Percentiles rank a stretch among this genome's conserved stretches.
These are phyloP conservation scores for Epicoccum nigrum DNA, from an alignment of 2,329 filamentous ascomycete genomes.

Conservation along the genomic window DNA sequence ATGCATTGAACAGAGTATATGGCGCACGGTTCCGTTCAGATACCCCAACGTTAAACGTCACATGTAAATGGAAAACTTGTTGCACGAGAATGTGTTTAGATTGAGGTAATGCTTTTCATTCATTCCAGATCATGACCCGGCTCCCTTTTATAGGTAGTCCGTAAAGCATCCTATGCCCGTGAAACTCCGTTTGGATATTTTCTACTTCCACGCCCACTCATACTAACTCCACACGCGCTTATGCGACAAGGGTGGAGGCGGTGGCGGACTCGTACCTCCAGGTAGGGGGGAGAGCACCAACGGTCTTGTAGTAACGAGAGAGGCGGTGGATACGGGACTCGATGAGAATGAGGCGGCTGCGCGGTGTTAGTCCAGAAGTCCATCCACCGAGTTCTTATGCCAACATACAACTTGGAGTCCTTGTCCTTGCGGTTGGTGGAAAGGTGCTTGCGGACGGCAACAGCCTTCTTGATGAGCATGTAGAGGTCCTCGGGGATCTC, in stretches of 20 bases:
- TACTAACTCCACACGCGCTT: conserved; percentile 45
- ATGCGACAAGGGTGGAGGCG: conserved; percentile 60
- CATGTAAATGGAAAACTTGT: conserved; percentile 10
- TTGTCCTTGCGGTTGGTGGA: conserved; percentile 99
- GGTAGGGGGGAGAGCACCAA: conserved; percentile 80
- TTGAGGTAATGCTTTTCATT: conserved; percentile 46
- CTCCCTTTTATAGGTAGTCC: conserved; percentile 35
- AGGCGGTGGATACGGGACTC: conserved; percentile 99
- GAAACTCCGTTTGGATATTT: conserved; percentile 45
- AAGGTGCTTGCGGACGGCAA: conserved; percentile 94
- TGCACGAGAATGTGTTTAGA: conserved; percentile 30
- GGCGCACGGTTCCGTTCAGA: conserved; percentile 11
- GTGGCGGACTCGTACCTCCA: conserved; percentile 99
- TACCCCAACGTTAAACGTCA: conserved; percentile 25
- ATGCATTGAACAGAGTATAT: neutral
- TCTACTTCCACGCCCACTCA: conserved; percentile 30
- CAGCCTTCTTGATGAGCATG: conserved; percentile 99
- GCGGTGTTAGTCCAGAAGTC: conserved; percentile 13
- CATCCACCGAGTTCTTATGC: neutral
- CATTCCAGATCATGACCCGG: conserved; percentile 46
- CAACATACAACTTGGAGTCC: conserved; percentile 85
- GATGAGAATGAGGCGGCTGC: conserved; percentile 94
- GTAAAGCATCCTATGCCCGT: conserved; percentile 45
- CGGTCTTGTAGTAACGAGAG: conserved; percentile 99
- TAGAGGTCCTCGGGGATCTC: conserved; percentile 99